Evolutionary conservation across 2,329 filamentous ascomycete genomes (phyloP), one percentile per base, ranked within the genome.

Genomic region (Phialophora chinensis): DNA sequence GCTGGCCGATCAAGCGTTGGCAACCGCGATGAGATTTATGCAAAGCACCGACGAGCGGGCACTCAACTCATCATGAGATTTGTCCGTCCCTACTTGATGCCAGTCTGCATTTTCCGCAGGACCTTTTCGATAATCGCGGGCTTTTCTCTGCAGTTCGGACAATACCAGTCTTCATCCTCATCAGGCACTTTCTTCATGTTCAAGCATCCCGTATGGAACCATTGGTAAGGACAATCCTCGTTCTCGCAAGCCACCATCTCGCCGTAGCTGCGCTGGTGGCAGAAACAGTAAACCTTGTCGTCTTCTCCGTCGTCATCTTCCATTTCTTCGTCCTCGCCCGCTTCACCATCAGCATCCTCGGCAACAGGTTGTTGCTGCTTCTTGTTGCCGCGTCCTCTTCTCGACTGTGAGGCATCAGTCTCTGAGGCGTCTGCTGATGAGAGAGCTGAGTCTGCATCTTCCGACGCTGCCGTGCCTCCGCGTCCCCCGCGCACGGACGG

Each of bases 211-310:
- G 88, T 83, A 79, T 90, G 87, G 76, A 90, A 90, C 87, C 87
- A 90, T 74, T 90, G 87, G 69, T 86, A 84, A 12, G 84, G 83
- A 77, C 87, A 90, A 64, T 82, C 80, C 44, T 87, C 85, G 74
- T 89, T 89, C 75, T 90, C 87, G 73, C 87, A 90, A 12, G 86
- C 87, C 49, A 90, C 85, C 87, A 90, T 90, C 73, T 88, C 86
- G 20, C 87, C 87, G 73, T 88, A 88, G 69, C 83, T 86, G 44
- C 88, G 87, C 69, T 86, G 85, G 58, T 87, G 86, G 73, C 87
- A 90, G 70, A 87, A 88, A 77, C 87, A 90, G 74, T 89, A 90
- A 49, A 86, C 84, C 67, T 85, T 86, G 68, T 87, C 86, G 73
- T 87, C 84, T 71, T 86, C 84, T 53, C 83, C 84, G 11, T 79